Conservation (phyloP, 2,329 filamentous ascomycete genomes). For the Colletotrichum endophyticum region DNA sequence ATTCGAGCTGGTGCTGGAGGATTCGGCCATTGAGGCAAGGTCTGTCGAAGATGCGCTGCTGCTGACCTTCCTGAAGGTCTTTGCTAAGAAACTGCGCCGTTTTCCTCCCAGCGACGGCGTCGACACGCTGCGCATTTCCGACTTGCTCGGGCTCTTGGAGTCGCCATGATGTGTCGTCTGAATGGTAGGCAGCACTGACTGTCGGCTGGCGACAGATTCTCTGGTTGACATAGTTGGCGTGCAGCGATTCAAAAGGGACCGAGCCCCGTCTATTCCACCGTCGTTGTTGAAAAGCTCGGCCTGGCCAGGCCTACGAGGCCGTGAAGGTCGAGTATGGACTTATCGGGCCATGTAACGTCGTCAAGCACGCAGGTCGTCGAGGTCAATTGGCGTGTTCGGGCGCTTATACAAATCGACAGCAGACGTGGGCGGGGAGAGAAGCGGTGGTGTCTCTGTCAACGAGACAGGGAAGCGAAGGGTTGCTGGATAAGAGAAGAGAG, state of each 20-base stretch:
- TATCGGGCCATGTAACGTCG: constrained; percentile 20
- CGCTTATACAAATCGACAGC: background rate
- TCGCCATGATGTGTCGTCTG: constrained; percentile 20
- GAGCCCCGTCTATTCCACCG: constrained; percentile 10
- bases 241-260: background rate
- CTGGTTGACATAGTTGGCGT: constrained; percentile 11
- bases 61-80: constrained; percentile 24
- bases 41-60: constrained; percentile 19
- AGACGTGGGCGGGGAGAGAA: background rate
- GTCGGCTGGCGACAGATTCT: constrained; percentile 13
- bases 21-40: constrained; percentile 2
- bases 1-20: background rate
- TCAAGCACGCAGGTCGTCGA: background rate
- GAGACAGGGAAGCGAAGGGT: background rate
- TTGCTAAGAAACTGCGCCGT: constrained; percentile 19
- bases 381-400: background rate
- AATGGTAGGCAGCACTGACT: constrained; percentile 18
- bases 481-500: background rate
- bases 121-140: constrained; percentile 12
- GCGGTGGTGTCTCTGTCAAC: constrained; percentile 2
- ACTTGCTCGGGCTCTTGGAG: background rate
- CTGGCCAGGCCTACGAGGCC: constrained; percentile 11
- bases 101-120: constrained; percentile 12
- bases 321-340: constrained; percentile 19
- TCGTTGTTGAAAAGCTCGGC: constrained; percentile 7